These are phyloP conservation scores for Eleusine coracana DNA, from an alignment of 176 grass and related monocot genomes.

Conservation along the genomic window DNA sequence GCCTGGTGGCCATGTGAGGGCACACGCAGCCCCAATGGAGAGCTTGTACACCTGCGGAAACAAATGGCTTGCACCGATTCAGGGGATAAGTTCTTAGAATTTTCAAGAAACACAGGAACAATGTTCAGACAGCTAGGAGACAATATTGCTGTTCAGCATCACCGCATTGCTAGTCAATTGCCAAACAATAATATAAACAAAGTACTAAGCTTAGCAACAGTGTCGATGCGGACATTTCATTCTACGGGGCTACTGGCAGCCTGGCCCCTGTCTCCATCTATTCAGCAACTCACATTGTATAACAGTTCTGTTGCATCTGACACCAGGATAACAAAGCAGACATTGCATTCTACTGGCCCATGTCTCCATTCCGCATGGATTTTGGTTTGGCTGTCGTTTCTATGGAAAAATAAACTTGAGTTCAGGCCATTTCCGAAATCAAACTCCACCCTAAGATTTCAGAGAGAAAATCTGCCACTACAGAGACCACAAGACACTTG, in stretches of 20 bases:
- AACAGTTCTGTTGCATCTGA: not conserved
- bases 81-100: constrained; percentile 17
- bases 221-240: not conserved
- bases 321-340: not conserved
- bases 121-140: constrained; percentile 21
- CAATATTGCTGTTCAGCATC: not conserved
- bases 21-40: constrained; percentile 65
- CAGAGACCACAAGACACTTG: not conserved
- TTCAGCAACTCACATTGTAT: not conserved
- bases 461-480: not conserved
- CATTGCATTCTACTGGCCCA: not conserved
- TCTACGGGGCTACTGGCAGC: no score
- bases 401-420: not conserved
- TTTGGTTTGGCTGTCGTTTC: not conserved
- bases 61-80: constrained; percentile 1
- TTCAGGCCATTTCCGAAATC: constrained; percentile 20
- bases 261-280: not conserved
- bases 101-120: constrained; percentile 7
- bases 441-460: not conserved
- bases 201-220: not conserved
- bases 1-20: constrained; percentile 71
- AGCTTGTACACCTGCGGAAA: constrained; percentile 72
- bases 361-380: not conserved
- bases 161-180: constrained; percentile 19
- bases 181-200: not conserved